Percentiles rank a stretch among this genome's conserved stretches.
Conservation (phyloP, 768 basidiomycete genomes). For the Hydnum rufescens region DNA sequence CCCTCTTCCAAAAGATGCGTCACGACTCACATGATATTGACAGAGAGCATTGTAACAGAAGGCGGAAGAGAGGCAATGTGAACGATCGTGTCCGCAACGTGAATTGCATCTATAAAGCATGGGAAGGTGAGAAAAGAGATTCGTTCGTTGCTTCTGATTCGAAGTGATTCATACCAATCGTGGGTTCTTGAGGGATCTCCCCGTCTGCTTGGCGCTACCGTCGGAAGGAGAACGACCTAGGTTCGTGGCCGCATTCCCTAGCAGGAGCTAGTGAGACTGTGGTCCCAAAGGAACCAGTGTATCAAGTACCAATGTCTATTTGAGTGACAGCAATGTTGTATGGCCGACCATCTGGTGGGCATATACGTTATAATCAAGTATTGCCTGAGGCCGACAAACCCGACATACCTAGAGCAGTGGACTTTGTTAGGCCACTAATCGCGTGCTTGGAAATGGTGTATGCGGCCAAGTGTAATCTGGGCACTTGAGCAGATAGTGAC, state of each 20-base stretch:
- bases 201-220: slow-evolving; percentile 59
- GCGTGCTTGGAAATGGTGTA: slow-evolving; percentile 74
- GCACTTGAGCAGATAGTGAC: slow-evolving; percentile 49
- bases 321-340: slow-evolving; percentile 61
- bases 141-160: too few relatives aligned
- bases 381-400: neutral
- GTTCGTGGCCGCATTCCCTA: slow-evolving; percentile 52
- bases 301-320: slow-evolving; percentile 49
- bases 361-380: neutral
- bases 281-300: neutral
- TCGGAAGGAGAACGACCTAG: slow-evolving; percentile 29
- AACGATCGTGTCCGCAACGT: slow-evolving; percentile 53
- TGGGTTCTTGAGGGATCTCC: slow-evolving; percentile 24
- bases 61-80: slow-evolving; percentile 50
- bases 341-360: slow-evolving; percentile 36
- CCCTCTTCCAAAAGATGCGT: neutral
- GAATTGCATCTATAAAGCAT: slow-evolving; percentile 44
- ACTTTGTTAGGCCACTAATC: slow-evolving; percentile 55
- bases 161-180: too few relatives aligned
- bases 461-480: slow-evolving; percentile 39
- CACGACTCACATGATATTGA: slow-evolving; percentile 49
- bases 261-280: neutral
- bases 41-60: slow-evolving; percentile 46
- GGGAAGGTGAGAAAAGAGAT: too few relatives aligned
- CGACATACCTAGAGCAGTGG: slow-evolving; percentile 30